A percentile compares a stretch with the other conserved stretches of the same genome.
Evolutionary conservation across 208 protist species (phyloP).

Genomic region (Porcisia hertigi): DNA sequence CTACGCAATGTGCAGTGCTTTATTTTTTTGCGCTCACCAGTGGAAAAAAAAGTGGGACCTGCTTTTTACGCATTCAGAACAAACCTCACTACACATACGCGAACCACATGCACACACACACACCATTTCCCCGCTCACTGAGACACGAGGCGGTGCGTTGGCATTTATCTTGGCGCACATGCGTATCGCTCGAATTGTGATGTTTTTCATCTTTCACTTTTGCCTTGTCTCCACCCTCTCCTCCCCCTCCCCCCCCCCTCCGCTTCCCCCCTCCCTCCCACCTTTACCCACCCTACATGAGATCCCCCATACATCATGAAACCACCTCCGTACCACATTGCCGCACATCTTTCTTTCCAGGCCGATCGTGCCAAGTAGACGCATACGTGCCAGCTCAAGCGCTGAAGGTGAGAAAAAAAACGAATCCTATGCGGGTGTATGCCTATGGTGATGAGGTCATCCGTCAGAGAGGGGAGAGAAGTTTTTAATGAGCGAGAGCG

Average conservation of each 20-base stretch:
- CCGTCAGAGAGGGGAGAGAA: background rate
- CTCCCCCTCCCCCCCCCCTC: too few species aligned
- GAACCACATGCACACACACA: too few species aligned
- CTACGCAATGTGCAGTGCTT: too few species aligned
- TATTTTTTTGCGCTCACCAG: background rate
- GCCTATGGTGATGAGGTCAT: background rate
- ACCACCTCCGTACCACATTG: background rate
- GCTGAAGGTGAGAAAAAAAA: too few species aligned
- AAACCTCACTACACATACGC: too few species aligned
- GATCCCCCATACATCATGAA: too few species aligned
- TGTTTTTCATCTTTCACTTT: background rate
- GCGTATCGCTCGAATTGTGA: background rate
- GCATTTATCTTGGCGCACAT: background rate
- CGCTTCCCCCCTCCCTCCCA: background rate
- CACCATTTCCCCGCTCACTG: too few species aligned
- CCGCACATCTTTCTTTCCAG: background rate
- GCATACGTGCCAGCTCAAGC: background rate
- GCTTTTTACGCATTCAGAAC: too few species aligned
- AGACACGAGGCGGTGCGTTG: background rate
- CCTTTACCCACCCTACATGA: too few species aligned
- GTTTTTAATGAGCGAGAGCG: conserved; percentile 31
- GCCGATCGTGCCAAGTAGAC: background rate
- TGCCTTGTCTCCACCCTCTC: too few species aligned
- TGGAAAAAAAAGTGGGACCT: too few species aligned
- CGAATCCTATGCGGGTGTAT: background rate